phyloP scores from a whole-genome alignment of 1,139 yeast genomes.

The Trichomonascaceae sp. region DNA sequence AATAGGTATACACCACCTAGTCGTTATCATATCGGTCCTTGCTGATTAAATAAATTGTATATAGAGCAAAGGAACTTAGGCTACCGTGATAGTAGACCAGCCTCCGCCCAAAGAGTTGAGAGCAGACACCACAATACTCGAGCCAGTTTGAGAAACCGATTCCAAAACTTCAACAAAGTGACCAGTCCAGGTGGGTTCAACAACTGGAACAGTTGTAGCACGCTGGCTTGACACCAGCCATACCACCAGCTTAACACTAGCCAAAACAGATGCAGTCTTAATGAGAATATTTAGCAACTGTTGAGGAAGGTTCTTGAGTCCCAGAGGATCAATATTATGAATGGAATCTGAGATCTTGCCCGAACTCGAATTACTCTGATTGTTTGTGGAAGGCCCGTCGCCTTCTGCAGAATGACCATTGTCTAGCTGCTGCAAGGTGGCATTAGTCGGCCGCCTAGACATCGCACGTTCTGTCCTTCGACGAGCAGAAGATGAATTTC shows the following conservation, averaged over 20 bases:
- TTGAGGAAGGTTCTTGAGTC: conserved; percentile 14
- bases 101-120: conserved; percentile 21
- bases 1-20: neutral
- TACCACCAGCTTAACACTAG: conserved; percentile 18
- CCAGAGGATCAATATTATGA: conserved; percentile 25
- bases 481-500: conserved; percentile 2
- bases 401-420: neutral
- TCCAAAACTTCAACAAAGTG: neutral
- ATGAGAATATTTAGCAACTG: conserved; percentile 16
- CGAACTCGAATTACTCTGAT: conserved; percentile 3
- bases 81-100: conserved; percentile 16
- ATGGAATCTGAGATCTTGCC: conserved; percentile 22
- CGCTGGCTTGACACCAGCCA: neutral
- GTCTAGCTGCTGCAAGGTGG: neutral
- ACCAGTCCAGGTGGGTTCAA: neutral
- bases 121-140: conserved; percentile 11
- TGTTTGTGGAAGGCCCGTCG: neutral
- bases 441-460: neutral
- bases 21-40: neutral
- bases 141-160: conserved; percentile 3
- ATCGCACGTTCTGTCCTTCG: conserved; percentile 2
- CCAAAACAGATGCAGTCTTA: conserved; percentile 18
- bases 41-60: neutral
- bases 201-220: neutral
- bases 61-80: conserved; percentile 5